Evolutionary conservation across 2,329 filamentous ascomycete genomes (phyloP).

Genomic region (Dactylellina haptotyla): DNA sequence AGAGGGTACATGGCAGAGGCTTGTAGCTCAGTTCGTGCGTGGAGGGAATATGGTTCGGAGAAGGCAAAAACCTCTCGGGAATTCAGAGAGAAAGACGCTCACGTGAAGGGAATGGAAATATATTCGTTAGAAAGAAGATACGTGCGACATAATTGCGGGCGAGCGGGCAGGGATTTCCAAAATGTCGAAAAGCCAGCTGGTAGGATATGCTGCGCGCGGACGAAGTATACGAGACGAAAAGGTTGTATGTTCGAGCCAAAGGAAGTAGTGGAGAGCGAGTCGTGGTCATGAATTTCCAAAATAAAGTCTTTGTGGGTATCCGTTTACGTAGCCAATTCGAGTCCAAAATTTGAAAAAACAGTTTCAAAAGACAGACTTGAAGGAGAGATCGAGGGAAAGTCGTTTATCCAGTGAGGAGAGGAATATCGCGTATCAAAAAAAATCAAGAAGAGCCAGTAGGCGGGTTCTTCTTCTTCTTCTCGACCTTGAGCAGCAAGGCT

Average conservation of each 20-base stretch:
- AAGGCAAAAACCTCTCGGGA: too few species aligned
- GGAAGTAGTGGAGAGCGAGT: not conserved
- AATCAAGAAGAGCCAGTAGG: slow-evolving; percentile 40
- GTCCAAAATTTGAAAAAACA: not conserved
- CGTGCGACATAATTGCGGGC: too few species aligned
- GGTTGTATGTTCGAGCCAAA: not conserved
- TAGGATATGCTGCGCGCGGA: too few species aligned
- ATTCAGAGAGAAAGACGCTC: too few species aligned
- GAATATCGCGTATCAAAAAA: not conserved
- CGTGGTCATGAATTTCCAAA: slow-evolving; percentile 10
- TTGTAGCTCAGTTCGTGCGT: too few species aligned
- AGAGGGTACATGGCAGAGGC: too few species aligned
- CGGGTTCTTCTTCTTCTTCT: slow-evolving; percentile 86
- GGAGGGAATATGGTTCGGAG: too few species aligned
- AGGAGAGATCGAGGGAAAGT: slow-evolving; percentile 4
- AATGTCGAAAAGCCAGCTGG: not conserved
- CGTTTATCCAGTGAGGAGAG: not conserved
- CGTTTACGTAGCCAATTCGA: slow-evolving; percentile 34
- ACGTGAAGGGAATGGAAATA: too few species aligned
- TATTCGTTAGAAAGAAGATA: too few species aligned
- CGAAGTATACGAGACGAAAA: not conserved
- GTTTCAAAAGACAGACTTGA: not conserved
- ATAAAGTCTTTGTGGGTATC: slow-evolving; percentile 30
- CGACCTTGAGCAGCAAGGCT: slow-evolving; percentile 91
- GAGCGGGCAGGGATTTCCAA: not conserved